These are phyloP conservation scores for Erodium maritimum DNA, from an alignment of 345 rosid species.

Conservation along the genomic window DNA sequence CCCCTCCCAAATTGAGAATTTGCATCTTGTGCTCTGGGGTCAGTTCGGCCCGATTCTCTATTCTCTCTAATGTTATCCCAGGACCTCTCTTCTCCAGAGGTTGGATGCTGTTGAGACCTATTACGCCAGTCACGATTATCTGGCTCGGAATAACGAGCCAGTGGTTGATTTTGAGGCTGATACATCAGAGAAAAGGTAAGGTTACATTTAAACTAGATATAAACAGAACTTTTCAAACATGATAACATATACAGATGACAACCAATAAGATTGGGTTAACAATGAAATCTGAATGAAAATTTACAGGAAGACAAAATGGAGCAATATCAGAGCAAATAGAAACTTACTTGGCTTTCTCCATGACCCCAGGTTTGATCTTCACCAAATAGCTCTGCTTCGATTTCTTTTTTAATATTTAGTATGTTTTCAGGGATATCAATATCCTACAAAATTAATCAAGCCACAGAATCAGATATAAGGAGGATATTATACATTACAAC, in stretches of 20 bases:
- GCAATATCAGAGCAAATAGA: slow-evolving; percentile 1
- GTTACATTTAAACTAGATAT: not conserved
- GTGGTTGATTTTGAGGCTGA: slow-evolving; percentile 29
- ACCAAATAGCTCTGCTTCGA: slow-evolving; percentile 46
- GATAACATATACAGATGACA: too few species aligned
- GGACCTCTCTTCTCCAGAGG: slow-evolving; percentile 52
- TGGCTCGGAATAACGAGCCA: slow-evolving; percentile 40
- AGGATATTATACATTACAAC: not conserved
- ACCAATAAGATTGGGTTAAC: not conserved
- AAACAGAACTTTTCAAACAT: not conserved
- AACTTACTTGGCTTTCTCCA: slow-evolving; percentile 46
- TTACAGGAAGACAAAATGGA: not conserved
- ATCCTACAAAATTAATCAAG: slow-evolving; percentile 13
- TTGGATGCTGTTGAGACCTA: slow-evolving; percentile 27
- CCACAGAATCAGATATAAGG: not conserved
- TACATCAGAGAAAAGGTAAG: not conserved
- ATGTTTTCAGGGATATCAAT: slow-evolving; percentile 43
- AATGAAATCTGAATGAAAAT: not conserved
- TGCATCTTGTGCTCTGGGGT: not conserved
- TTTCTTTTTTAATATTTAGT: slow-evolving; percentile 48
- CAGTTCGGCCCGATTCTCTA: slow-evolving; percentile 17
- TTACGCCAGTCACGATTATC: slow-evolving; percentile 81
- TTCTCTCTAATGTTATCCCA: slow-evolving; percentile 39
- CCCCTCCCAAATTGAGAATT: slow-evolving; percentile 1
- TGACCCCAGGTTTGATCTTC: slow-evolving; percentile 53